Evolutionary conservation across 768 basidiomycete species (phyloP).

Genomic region (Chalciporus pseudorubinellus): DNA sequence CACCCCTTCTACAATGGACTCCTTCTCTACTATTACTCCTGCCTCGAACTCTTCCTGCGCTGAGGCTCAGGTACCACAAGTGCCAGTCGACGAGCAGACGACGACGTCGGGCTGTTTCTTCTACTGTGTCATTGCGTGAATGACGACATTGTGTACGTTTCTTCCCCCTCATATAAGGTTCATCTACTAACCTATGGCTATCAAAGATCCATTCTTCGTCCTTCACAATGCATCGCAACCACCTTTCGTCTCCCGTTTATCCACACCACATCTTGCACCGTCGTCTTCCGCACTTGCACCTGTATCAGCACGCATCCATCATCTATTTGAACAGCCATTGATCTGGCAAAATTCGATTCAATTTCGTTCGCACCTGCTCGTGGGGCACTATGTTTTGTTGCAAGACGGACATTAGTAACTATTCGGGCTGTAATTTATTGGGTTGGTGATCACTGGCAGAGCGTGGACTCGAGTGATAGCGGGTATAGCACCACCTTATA

Average conservation of each 20-base stretch:
- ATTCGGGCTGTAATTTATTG: conserved; percentile 4
- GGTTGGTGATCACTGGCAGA: conserved; percentile 3
- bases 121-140: conserved; percentile 21
- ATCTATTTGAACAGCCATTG: not conserved
- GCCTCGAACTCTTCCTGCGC: not conserved
- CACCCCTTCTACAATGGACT: conserved; percentile 20
- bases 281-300: not conserved
- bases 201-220: not conserved
- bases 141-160: conserved; percentile 13
- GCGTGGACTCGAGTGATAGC: conserved; percentile 7
- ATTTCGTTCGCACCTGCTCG: conserved; percentile 19
- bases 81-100: conserved; percentile 15
- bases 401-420: conserved; percentile 12
- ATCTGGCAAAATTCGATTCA: conserved; percentile 2
- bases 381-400: conserved; percentile 8
- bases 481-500: conserved; percentile 2
- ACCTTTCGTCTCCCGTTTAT: not conserved
- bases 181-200: not conserved
- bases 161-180: not conserved
- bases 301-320: conserved; percentile 5
- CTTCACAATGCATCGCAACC: not conserved
- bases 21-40: conserved; percentile 2
- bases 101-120: not conserved
- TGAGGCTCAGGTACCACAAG: conserved; percentile 3
- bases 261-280: not conserved